Evolutionary conservation across 805 yeast species (phyloP).

Genomic region (Cyberlindnera japonica): DNA sequence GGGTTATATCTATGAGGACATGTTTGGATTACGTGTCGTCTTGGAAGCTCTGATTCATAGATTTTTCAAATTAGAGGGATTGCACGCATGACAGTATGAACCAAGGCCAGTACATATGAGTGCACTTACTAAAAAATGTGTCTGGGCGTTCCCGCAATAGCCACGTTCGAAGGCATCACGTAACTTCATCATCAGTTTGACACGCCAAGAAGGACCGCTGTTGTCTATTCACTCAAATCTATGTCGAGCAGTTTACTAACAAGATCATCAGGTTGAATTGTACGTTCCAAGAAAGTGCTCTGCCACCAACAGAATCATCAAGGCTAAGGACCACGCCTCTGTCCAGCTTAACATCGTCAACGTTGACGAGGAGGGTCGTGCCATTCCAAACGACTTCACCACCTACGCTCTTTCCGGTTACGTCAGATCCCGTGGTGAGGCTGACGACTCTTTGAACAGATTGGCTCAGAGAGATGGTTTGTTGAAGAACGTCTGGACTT

Average conservation of each 20-base stretch:
- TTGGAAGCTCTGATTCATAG: too few species aligned
- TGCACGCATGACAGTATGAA: too few species aligned
- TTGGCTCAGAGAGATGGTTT: slow-evolving; percentile 98
- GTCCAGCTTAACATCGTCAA: slow-evolving; percentile 98
- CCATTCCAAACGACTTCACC: slow-evolving; percentile 84
- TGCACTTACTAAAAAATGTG: too few species aligned
- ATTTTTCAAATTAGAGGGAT: too few species aligned
- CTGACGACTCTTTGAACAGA: slow-evolving; percentile 99
- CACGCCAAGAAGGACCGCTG: too few species aligned
- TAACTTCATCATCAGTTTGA: too few species aligned
- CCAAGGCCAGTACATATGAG: neutral
- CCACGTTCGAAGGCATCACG: too few species aligned
- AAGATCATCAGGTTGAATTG: slow-evolving; percentile 74
- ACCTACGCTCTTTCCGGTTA: slow-evolving; percentile 96
- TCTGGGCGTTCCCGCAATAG: too few species aligned
- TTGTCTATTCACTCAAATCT: too few species aligned
- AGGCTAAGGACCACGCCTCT: slow-evolving; percentile 99
- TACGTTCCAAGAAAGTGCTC: slow-evolving; percentile 99
- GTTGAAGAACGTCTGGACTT: slow-evolving; percentile 92
- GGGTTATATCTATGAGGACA: too few species aligned
- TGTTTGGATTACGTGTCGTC: too few species aligned
- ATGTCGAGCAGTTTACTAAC: slow-evolving; percentile 23
- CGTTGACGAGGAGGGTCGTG: slow-evolving; percentile 96
- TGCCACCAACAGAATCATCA: slow-evolving; percentile 99
- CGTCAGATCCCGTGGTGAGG: slow-evolving; percentile 99